phyloP scores from a whole-genome alignment of 768 basidiomycete genomes.

The Myochromella boudieri region DNA sequence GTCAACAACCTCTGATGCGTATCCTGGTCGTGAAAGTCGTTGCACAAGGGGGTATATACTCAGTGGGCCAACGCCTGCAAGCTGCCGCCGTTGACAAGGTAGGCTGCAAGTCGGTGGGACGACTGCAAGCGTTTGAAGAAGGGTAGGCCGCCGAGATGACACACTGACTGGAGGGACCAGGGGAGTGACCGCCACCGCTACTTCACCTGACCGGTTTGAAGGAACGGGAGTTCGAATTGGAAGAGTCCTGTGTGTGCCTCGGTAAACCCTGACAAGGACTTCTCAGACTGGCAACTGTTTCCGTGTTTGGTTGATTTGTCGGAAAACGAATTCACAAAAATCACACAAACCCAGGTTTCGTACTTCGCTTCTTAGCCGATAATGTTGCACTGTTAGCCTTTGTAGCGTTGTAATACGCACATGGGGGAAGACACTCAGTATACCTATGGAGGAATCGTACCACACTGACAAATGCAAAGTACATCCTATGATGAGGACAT shows the following conservation, averaged over 20 bases:
- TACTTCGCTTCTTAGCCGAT: conserved; percentile 5
- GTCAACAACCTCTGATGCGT: background rate
- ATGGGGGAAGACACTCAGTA: no score
- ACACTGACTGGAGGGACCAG: conserved; percentile 1
- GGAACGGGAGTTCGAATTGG: conserved; percentile 3
- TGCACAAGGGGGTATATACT: no score
- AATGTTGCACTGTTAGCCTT: conserved; percentile 1
- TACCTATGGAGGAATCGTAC: no score
- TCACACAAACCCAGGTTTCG: conserved; percentile 2
- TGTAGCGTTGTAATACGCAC: background rate
- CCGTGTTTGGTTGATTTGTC: conserved; percentile 17
- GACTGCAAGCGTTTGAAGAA: conserved; percentile 2
- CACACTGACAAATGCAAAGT: background rate
- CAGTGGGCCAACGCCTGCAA: no score
- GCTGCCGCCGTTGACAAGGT: no score
- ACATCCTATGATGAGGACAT: conserved; percentile 6
- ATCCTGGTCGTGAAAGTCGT: conserved; percentile 5
- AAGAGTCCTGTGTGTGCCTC: conserved; percentile 9
- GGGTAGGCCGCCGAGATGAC: conserved; percentile 6
- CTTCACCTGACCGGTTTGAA: conserved; percentile 14
- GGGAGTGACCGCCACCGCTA: conserved; percentile 12
- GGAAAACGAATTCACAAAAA: conserved; percentile 11
- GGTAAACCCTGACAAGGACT: conserved; percentile 10
- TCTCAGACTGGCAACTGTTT: conserved; percentile 12
- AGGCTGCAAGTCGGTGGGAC: no score